A percentile compares a stretch with the other conserved stretches of the same genome.
These are phyloP conservation scores for Panicum miliaceum DNA, from an alignment of 176 grass and related monocot species.

Conservation along the genomic window DNA sequence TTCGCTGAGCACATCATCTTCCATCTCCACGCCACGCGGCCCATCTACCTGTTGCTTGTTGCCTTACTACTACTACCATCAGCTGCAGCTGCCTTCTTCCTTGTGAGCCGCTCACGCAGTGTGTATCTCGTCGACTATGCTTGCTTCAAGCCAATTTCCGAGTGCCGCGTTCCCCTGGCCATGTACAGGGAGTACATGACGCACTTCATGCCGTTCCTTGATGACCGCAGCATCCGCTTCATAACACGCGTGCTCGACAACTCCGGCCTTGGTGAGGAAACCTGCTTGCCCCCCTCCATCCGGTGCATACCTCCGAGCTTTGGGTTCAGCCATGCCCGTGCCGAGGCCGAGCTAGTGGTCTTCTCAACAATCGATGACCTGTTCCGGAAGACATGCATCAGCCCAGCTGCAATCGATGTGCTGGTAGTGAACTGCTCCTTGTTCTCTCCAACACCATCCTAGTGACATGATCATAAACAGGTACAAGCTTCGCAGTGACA, in stretches of 20 bases:
- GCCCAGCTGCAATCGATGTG: background rate
- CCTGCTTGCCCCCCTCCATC: background rate
- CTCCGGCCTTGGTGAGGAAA: background rate
- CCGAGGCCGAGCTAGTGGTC: background rate
- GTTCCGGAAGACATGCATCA: background rate
- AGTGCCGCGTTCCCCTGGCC: background rate
- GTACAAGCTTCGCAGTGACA: constrained; percentile 5
- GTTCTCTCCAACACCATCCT: background rate
- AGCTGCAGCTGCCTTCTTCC: background rate
- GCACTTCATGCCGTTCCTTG: background rate
- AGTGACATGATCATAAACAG: background rate
- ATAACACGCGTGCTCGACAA: background rate
- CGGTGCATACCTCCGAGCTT: background rate
- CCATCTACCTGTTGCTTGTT: background rate
- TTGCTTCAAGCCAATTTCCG: background rate
- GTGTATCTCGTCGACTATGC: constrained; percentile 7
- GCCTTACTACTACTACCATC: background rate
- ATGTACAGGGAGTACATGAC: background rate
- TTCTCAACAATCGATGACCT: background rate
- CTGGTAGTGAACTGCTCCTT: background rate
- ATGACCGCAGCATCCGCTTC: background rate
- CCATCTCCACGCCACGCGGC: background rate
- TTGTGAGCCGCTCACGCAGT: background rate
- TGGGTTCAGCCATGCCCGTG: background rate
- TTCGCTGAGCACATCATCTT: background rate